Evolutionary conservation across 768 basidiomycete species (phyloP).

Genomic region (Psilocybe cyanescens): DNA sequence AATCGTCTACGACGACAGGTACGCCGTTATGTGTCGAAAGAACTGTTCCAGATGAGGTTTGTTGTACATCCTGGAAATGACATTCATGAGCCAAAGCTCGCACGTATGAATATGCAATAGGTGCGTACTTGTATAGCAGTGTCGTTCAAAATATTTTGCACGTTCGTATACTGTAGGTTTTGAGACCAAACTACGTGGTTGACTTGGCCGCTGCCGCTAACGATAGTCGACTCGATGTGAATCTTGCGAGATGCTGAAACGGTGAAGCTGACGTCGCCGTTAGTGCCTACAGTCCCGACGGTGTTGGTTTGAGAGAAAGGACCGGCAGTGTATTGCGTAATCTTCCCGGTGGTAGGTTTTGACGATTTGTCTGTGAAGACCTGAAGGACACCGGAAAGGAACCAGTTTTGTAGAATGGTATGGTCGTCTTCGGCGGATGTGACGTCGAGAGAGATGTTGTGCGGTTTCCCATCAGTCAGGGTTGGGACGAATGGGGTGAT

Average conservation of each 20-base stretch:
- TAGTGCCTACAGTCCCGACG: slow-evolving; percentile 42
- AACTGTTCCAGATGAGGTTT: slow-evolving; percentile 40
- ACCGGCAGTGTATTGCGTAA: slow-evolving; percentile 58
- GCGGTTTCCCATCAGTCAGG: slow-evolving; percentile 68
- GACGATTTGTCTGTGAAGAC: slow-evolving; percentile 68
- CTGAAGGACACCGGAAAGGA: slow-evolving; percentile 72
- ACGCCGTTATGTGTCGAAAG: slow-evolving; percentile 47
- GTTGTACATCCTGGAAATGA: slow-evolving; percentile 39
- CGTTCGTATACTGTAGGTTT: slow-evolving; percentile 60
- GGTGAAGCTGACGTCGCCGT: slow-evolving; percentile 61
- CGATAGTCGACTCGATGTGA: slow-evolving; percentile 62
- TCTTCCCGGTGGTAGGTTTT: slow-evolving; percentile 67
- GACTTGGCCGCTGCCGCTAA: slow-evolving; percentile 60
- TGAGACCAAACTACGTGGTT: slow-evolving; percentile 68
- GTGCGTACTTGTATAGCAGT: slow-evolving; percentile 39
- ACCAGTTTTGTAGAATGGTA: slow-evolving; percentile 77
- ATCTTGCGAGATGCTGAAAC: slow-evolving; percentile 63
- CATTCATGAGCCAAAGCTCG: slow-evolving; percentile 1
- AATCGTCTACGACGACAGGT: slow-evolving; percentile 40
- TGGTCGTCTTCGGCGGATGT: slow-evolving; percentile 69
- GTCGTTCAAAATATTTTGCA: slow-evolving; percentile 61
- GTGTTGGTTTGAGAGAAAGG: slow-evolving; percentile 58
- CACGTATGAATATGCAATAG: background rate
- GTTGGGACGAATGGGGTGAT: slow-evolving; percentile 77
- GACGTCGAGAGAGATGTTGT: slow-evolving; percentile 75